Percentiles rank a stretch among this genome's conserved stretches.
phyloP scores from a whole-genome alignment of 2,329 filamentous ascomycete species.

The Pestalotiopsis sp. region DNA sequence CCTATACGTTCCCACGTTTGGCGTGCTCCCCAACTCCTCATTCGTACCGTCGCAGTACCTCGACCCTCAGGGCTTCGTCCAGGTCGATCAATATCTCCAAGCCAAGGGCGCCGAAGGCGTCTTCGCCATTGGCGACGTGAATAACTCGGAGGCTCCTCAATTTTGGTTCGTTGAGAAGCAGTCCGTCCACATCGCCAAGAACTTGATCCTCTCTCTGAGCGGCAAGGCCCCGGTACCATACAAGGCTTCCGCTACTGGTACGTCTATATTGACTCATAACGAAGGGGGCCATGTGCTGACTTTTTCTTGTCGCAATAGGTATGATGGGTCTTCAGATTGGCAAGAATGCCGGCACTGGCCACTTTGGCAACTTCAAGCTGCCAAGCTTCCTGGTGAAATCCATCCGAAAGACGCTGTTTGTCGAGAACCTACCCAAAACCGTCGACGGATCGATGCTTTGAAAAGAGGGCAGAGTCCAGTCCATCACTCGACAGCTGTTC shows the following conservation, averaged over 20 bases:
- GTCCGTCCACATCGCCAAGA: constrained; percentile 16
- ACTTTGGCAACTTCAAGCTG: constrained; percentile 20
- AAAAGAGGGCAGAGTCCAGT: not conserved
- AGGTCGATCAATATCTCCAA: constrained; percentile 26
- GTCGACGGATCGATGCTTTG: constrained; percentile 23
- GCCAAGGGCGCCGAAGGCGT: constrained; percentile 24
- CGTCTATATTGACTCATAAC: not conserved
- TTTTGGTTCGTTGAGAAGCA: constrained; percentile 9
- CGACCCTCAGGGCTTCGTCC: constrained; percentile 24
- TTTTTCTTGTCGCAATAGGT: constrained; percentile 19
- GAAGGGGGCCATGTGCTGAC: not conserved
- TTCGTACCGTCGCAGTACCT: constrained; percentile 29
- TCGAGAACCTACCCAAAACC: constrained; percentile 21
- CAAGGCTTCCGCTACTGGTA: constrained; percentile 13
- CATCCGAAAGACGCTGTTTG: constrained; percentile 28
- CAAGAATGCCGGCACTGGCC: constrained; percentile 26
- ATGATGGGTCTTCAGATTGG: constrained; percentile 32
- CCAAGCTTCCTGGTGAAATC: constrained; percentile 27
- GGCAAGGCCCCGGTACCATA: constrained; percentile 11
- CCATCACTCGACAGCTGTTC: not conserved
- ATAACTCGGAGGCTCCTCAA: constrained; percentile 22
- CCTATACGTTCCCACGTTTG: constrained; percentile 33
- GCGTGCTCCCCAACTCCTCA: constrained; percentile 29
- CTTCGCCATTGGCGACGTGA: constrained; percentile 32
- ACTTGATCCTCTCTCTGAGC: constrained; percentile 11